Conservation (phyloP, 163 green algal genomes). For the Coccomyxa subellipsoidea region DNA sequence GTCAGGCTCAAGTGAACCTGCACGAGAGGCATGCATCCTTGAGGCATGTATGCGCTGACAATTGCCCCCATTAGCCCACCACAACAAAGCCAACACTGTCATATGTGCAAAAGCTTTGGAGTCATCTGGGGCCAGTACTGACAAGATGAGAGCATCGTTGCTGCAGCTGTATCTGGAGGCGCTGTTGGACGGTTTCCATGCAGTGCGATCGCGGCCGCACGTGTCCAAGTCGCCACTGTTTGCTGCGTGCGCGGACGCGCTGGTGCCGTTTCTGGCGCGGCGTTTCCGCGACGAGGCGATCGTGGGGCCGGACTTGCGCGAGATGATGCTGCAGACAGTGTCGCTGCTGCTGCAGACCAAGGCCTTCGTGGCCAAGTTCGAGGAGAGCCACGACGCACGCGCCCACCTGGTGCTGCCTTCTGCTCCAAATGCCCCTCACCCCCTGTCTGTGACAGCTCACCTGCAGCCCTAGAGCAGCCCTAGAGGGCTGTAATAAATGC, state of each 20-base stretch:
- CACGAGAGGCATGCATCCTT: no score
- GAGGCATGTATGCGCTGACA: no score
- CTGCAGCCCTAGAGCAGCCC: no score
- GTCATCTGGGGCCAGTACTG: neutral
- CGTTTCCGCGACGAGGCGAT: conserved; percentile 56
- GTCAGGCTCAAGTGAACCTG: no score
- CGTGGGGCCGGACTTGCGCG: conserved; percentile 58
- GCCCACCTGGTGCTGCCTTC: conserved; percentile 27
- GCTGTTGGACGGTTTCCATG: conserved; percentile 45
- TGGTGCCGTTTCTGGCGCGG: conserved; percentile 55
- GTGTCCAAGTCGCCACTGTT: conserved; percentile 4
- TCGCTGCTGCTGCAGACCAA: conserved; percentile 52
- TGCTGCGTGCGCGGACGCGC: conserved; percentile 57
- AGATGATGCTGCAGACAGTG: conserved; percentile 59
- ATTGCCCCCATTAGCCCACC: neutral
- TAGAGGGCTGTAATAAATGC: no score
- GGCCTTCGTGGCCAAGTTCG: conserved; percentile 53
- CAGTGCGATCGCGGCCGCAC: conserved; percentile 42
- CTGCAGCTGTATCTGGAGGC: conserved; percentile 11
- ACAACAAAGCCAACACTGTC: neutral
- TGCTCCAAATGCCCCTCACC: neutral
- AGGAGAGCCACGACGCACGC: conserved; percentile 46
- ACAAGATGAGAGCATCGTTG: neutral
- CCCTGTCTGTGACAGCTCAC: no score
- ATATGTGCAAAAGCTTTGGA: neutral